These are phyloP conservation scores for Daedaleopsis nitida DNA, from an alignment of 768 basidiomycete genomes.

Conservation along the genomic window DNA sequence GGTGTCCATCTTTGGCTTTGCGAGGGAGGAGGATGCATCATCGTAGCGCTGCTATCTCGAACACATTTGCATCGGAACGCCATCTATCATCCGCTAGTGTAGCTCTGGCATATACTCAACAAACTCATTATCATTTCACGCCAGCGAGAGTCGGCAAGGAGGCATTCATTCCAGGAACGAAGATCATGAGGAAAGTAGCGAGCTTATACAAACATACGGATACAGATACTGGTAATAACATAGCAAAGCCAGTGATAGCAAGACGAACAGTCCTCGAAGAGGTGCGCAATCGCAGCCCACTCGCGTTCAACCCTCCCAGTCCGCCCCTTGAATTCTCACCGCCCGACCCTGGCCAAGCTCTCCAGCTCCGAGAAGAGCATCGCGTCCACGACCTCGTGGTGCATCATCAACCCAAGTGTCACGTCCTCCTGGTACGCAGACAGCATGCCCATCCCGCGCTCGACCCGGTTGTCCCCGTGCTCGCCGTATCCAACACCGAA, in stretches of 20 bases:
- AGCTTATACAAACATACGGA: slow-evolving; percentile 17
- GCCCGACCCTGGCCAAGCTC: slow-evolving; percentile 72
- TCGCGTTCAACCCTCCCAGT: neutral
- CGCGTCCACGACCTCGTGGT: slow-evolving; percentile 66
- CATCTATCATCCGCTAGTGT: neutral
- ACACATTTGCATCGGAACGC: neutral
- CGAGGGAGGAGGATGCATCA: no score
- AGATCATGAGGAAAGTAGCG: neutral
- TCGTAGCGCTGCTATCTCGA: no score
- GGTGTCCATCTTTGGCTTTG: slow-evolving; percentile 14
- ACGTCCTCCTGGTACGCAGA: slow-evolving; percentile 69
- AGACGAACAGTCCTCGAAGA: neutral
- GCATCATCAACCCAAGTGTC: slow-evolving; percentile 71
- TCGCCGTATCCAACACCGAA: slow-evolving; percentile 90
- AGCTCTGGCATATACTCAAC: neutral
- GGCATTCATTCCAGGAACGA: neutral
- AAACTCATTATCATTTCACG: no score
- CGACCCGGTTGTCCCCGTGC: slow-evolving; percentile 60
- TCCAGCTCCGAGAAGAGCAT: slow-evolving; percentile 79
- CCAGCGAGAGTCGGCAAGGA: neutral
- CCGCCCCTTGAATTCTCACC: slow-evolving; percentile 13
- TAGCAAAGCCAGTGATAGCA: slow-evolving; percentile 12
- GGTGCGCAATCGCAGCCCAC: neutral
- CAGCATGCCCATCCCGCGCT: slow-evolving; percentile 75
- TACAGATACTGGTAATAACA: slow-evolving; percentile 20